A percentile compares a stretch with the other conserved stretches of the same genome.
These are phyloP conservation scores for Zopfia rhizophila DNA, from an alignment of 2,329 filamentous ascomycete genomes.

Conservation along the genomic window DNA sequence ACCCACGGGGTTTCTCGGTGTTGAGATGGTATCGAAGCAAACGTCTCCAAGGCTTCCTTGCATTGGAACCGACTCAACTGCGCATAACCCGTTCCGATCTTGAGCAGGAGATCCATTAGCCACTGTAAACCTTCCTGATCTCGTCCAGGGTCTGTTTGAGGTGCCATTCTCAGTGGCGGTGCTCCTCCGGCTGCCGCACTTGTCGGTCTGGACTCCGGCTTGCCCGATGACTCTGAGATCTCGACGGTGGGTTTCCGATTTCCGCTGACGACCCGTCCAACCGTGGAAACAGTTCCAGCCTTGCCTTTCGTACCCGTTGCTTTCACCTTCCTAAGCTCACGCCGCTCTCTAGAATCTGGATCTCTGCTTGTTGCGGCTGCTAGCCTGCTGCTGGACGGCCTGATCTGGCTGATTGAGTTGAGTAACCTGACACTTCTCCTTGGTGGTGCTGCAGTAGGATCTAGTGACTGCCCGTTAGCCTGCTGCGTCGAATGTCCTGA, in stretches of 20 bases:
- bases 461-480: slow-evolving; percentile 35
- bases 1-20: slow-evolving; percentile 96
- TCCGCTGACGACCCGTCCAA: slow-evolving; percentile 88
- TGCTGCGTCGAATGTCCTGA: slow-evolving; percentile 75
- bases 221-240: slow-evolving; percentile 74
- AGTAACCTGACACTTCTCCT: slow-evolving; percentile 58
- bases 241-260: slow-evolving; percentile 80
- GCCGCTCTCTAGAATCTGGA: slow-evolving; percentile 68
- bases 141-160: slow-evolving; percentile 68
- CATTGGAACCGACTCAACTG: slow-evolving; percentile 82
- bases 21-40: slow-evolving; percentile 73
- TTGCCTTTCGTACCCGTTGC: slow-evolving; percentile 76
- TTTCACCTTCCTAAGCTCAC: slow-evolving; percentile 86
- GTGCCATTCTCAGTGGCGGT: slow-evolving; percentile 47
- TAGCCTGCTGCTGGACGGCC: slow-evolving; percentile 71
- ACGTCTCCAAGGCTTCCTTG: slow-evolving; percentile 77
- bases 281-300: slow-evolving; percentile 71
- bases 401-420: slow-evolving; percentile 68
- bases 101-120: slow-evolving; percentile 82
- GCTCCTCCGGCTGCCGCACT: slow-evolving; percentile 42
- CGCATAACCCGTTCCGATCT: slow-evolving; percentile 83
- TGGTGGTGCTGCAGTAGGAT: slow-evolving; percentile 56
- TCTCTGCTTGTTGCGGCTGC: slow-evolving; percentile 64
- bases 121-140: slow-evolving; percentile 80
- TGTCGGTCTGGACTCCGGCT: slow-evolving; percentile 61